Evolutionary conservation across 306 rosid species (phyloP).

Genomic region (Cucumis hystrix): DNA sequence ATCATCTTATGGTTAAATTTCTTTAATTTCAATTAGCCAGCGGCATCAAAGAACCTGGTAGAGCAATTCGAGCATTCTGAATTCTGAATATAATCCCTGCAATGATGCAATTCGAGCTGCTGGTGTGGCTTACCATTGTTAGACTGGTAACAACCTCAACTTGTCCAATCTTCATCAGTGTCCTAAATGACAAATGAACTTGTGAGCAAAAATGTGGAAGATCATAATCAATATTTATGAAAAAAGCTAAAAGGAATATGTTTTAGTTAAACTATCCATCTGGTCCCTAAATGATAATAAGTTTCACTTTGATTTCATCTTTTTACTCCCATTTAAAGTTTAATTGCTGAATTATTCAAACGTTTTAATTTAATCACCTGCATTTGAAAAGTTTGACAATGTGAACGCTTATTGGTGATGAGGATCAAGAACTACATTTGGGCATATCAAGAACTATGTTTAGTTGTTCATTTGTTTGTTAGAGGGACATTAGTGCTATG

Average conservation of each 20-base stretch:
- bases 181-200: neutral
- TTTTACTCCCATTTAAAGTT: neutral
- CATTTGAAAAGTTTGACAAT: neutral
- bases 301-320: neutral
- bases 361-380: neutral
- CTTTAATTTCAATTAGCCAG: neutral
- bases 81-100: neutral
- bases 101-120: neutral
- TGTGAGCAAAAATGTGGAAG: neutral
- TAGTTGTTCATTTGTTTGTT: no score
- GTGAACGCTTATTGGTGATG: neutral
- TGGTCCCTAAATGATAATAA: neutral
- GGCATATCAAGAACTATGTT: neutral
- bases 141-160: neutral
- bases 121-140: neutral
- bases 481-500: no score
- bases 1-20: neutral
- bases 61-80: neutral
- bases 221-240: neutral
- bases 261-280: neutral
- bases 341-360: neutral
- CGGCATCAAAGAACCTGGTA: neutral
- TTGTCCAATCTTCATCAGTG: constrained; percentile 9
- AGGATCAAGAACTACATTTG: neutral
- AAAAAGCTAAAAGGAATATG: neutral